Percentiles rank a stretch among this genome's conserved stretches.
Conservation (phyloP, 768 basidiomycete genomes). For the Lentinula raphanica region DNA sequence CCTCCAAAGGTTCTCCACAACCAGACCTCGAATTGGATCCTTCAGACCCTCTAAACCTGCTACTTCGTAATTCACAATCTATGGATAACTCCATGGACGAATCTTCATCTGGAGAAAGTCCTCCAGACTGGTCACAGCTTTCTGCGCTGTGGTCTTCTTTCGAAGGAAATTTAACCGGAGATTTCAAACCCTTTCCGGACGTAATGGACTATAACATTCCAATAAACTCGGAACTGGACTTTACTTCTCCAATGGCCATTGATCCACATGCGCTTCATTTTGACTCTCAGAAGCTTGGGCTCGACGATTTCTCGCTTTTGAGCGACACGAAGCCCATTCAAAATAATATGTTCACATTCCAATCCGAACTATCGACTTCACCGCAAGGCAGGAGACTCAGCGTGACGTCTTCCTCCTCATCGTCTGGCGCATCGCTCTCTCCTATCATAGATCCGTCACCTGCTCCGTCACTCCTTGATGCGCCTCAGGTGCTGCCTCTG, state of each 20-base stretch:
- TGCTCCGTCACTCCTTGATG: constrained; percentile 14
- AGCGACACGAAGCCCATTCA: constrained; percentile 9
- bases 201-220: constrained; percentile 37
- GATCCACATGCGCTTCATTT: constrained; percentile 63
- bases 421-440: constrained; percentile 50
- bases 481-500: constrained; percentile 14
- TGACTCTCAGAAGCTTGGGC: constrained; percentile 15
- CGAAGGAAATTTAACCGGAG: constrained; percentile 17
- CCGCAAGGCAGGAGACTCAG: constrained; percentile 40
- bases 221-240: constrained; percentile 59
- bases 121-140: constrained; percentile 52
- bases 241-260: constrained; percentile 51
- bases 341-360: constrained; percentile 40
- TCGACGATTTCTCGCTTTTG: constrained; percentile 18
- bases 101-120: constrained; percentile 22
- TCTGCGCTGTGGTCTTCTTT: constrained; percentile 39
- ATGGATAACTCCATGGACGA: constrained; percentile 33
- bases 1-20: constrained; percentile 13
- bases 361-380: constrained; percentile 26
- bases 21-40: constrained; percentile 47
- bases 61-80: constrained; percentile 41
- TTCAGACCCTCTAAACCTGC: constrained; percentile 53
- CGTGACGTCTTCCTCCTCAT: constrained; percentile 49
- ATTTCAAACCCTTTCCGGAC: constrained; percentile 30
- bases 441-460: constrained; percentile 38